Evolutionary conservation across 495 filamentous ascomycete genomes (phyloP).

Genomic region (Aspergillus heteromorphus): DNA sequence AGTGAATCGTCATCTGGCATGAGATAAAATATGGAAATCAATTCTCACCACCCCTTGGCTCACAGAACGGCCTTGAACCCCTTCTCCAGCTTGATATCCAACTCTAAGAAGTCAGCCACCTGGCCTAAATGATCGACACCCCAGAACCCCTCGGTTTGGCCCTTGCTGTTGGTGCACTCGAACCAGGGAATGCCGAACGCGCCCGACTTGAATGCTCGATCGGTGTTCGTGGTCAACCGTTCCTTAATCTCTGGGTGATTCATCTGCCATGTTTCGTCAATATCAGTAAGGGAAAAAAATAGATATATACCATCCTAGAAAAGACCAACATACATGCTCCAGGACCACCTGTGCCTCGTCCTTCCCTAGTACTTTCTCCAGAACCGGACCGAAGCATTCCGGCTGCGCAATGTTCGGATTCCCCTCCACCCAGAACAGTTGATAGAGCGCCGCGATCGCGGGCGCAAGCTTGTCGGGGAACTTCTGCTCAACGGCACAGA

Average conservation of each 20-base stretch:
- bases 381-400: slow-evolving; percentile 40
- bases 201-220: slow-evolving; percentile 51
- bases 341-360: slow-evolving; percentile 37
- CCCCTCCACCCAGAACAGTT: slow-evolving; percentile 54
- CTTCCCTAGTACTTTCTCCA: slow-evolving; percentile 48
- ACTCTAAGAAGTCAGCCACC: slow-evolving; percentile 55
- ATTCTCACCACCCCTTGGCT: not conserved
- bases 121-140: slow-evolving; percentile 66
- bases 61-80: slow-evolving; percentile 29
- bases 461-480: slow-evolving; percentile 38
- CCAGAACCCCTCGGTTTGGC: slow-evolving; percentile 60
- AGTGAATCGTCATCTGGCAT: not conserved
- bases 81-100: slow-evolving; percentile 35
- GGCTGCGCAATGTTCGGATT: slow-evolving; percentile 42
- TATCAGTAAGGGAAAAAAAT: too few relatives aligned
- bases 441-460: slow-evolving; percentile 47
- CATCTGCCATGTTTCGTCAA: slow-evolving; percentile 17
- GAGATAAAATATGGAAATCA: not conserved
- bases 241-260: slow-evolving; percentile 48
- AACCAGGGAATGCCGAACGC: slow-evolving; percentile 74
- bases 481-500: slow-evolving; percentile 33
- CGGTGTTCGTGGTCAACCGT: slow-evolving; percentile 49
- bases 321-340: slow-evolving; percentile 23
- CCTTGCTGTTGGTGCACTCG: slow-evolving; percentile 54
- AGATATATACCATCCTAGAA: not conserved